phyloP scores from a whole-genome alignment of 352 stramenopile genomes.

The Pseudoperonospora humuli region DNA sequence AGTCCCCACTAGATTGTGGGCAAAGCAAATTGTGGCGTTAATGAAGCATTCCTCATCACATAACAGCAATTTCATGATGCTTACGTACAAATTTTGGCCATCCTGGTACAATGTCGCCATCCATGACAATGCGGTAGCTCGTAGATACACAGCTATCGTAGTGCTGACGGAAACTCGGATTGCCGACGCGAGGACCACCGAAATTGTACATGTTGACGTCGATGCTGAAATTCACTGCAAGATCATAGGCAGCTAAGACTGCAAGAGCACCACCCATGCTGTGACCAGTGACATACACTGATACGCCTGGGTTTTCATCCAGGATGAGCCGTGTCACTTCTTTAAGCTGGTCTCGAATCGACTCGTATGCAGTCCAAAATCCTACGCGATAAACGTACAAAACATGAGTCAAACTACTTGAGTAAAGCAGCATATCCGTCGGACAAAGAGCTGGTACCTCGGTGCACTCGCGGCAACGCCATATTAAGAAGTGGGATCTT shows the following conservation, averaged over 20 bases:
- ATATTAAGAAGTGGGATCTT: slow-evolving; percentile 80
- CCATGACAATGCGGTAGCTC: slow-evolving; percentile 79
- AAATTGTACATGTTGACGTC: slow-evolving; percentile 89
- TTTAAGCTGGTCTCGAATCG: slow-evolving; percentile 66
- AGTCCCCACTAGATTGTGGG: slow-evolving; percentile 43
- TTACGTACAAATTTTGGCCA: slow-evolving; percentile 64
- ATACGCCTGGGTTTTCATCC: slow-evolving; percentile 78
- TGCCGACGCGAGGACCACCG: slow-evolving; percentile 76
- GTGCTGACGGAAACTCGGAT: slow-evolving; percentile 66
- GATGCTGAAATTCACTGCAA: slow-evolving; percentile 80
- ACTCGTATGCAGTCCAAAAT: slow-evolving; percentile 82
- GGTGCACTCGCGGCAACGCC: slow-evolving; percentile 75
- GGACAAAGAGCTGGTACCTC: slow-evolving; percentile 32
- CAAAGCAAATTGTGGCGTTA: slow-evolving; percentile 2
- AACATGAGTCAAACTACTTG: slow-evolving; percentile 4
- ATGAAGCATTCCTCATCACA: not conserved
- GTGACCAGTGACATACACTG: slow-evolving; percentile 89
- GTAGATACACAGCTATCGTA: slow-evolving; percentile 71
- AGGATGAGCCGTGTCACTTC: slow-evolving; percentile 71
- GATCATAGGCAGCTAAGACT: slow-evolving; percentile 80
- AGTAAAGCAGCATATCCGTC: not conserved
- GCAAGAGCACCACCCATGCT: slow-evolving; percentile 88
- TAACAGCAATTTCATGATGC: not conserved
- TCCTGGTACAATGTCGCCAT: slow-evolving; percentile 71
- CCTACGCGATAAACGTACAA: slow-evolving; percentile 24